These are phyloP conservation scores for Botrytis hyacinthi DNA, from an alignment of 2,329 filamentous ascomycete species.

Conservation along the genomic window DNA sequence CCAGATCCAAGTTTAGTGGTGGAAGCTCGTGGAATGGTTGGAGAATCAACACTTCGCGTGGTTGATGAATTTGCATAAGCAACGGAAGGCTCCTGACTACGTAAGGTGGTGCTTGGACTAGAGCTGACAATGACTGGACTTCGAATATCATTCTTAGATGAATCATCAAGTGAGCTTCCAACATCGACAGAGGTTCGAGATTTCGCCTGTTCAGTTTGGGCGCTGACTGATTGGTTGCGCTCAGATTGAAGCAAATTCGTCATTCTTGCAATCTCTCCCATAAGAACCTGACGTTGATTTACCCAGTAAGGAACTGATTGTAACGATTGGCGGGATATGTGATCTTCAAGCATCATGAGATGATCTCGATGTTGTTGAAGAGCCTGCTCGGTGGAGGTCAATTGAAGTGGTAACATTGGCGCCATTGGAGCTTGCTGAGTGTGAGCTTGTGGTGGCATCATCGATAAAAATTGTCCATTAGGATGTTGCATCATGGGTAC, in stretches of 20 bases:
- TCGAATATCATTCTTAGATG: too few species aligned
- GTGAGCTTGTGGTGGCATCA: conserved; percentile 18
- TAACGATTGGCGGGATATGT: conserved; percentile 48
- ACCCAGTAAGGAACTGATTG: conserved; percentile 52
- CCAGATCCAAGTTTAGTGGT: conserved; percentile 8
- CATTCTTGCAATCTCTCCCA: conserved; percentile 30
- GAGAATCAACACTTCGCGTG: conserved; percentile 4
- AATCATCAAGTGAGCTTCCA: not conserved
- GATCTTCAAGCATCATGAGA: conserved; percentile 57
- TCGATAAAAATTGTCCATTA: conserved; percentile 27
- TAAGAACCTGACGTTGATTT: conserved; percentile 44
- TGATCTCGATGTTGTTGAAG: conserved; percentile 45
- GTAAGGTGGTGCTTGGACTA: not conserved
- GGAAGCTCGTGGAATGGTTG: not conserved
- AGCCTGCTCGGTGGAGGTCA: conserved; percentile 30
- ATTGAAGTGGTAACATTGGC: conserved; percentile 3
- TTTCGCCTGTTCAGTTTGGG: not conserved
- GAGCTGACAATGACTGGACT: conserved; percentile 3
- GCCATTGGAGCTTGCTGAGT: not conserved
- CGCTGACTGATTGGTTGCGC: not conserved
- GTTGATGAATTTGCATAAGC: not conserved
- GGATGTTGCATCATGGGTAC: conserved; percentile 26
- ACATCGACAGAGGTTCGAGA: not conserved
- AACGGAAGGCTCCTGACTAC: not conserved
- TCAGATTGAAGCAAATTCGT: conserved; percentile 1